Percentiles rank a stretch among this genome's conserved stretches.
These are phyloP conservation scores for Pezicula carpinea DNA, from an alignment of 2,329 filamentous ascomycete genomes.

Conservation along the genomic window DNA sequence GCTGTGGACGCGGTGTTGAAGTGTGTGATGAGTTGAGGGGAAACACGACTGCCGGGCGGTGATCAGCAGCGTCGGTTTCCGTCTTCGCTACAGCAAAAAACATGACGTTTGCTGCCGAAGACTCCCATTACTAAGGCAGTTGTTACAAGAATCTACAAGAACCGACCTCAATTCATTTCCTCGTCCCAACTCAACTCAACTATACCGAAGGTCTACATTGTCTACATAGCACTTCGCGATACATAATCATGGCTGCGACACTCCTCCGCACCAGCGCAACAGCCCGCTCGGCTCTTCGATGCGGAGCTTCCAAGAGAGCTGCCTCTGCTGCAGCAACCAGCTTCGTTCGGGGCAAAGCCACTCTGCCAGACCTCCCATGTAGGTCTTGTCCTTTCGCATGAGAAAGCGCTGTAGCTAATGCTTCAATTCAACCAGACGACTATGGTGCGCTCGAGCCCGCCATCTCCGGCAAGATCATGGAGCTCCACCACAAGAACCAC, in stretches of 20 bases:
- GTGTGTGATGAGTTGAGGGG: neutral
- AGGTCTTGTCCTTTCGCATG: conserved; percentile 26
- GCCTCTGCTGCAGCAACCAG: conserved; percentile 66
- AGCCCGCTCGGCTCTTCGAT: conserved; percentile 66
- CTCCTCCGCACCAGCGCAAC: conserved; percentile 68
- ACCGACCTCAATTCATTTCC: neutral
- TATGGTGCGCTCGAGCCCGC: conserved; percentile 86
- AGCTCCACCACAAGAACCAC: conserved; percentile 91
- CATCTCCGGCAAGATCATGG: conserved; percentile 91
- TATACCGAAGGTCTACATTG: neutral
- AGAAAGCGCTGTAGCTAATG: neutral
- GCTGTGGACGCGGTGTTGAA: neutral
- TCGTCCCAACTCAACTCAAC: neutral
- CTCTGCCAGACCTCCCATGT: conserved; percentile 84
- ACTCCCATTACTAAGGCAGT: conserved; percentile 1
- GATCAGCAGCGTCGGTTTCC: no score
- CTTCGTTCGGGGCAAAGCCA: conserved; percentile 84
- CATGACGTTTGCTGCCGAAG: conserved; percentile 12
- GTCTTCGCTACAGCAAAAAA: neutral
- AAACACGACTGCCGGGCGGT: neutral
- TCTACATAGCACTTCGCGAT: neutral
- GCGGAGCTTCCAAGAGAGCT: conserved; percentile 57
- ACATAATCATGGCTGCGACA: conserved; percentile 64
- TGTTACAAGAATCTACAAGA: no score
- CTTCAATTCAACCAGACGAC: conserved; percentile 73